phyloP scores from a whole-genome alignment of 495 filamentous ascomycete genomes.

The Pyronema omphalodes region DNA sequence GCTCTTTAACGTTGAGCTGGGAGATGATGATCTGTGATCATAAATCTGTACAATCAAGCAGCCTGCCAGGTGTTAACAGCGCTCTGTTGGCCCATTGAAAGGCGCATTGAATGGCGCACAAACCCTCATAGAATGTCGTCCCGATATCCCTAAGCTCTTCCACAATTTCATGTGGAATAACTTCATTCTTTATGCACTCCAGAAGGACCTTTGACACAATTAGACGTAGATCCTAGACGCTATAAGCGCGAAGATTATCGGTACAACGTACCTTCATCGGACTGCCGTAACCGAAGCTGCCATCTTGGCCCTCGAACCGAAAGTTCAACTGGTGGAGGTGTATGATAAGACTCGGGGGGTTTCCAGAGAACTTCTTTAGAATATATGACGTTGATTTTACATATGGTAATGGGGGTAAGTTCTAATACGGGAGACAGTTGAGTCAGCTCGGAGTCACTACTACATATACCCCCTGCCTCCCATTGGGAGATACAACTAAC shows the following conservation, averaged over 20 bases:
- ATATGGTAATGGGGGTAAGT: conserved; percentile 15
- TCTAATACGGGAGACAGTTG: conserved; percentile 3
- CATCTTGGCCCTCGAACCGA: conserved; percentile 86
- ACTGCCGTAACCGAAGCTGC: conserved; percentile 74
- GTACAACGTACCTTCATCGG: conserved; percentile 50
- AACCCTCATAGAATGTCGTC: conserved; percentile 83
- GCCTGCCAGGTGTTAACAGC: conserved; percentile 27
- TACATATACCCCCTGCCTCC: background rate
- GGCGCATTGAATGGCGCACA: background rate
- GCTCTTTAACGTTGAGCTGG: conserved; percentile 34
- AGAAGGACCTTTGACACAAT: conserved; percentile 33
- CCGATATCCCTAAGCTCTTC: conserved; percentile 45
- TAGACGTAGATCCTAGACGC: conserved; percentile 22
- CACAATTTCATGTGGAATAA: conserved; percentile 56
- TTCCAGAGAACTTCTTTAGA: conserved; percentile 59
- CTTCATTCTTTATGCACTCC: conserved; percentile 39
- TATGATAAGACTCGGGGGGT: conserved; percentile 61
- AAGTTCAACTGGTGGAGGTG: conserved; percentile 75
- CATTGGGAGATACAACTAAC: background rate
- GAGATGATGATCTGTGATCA: conserved; percentile 54
- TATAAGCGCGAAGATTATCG: conserved; percentile 10
- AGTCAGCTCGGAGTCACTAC: background rate
- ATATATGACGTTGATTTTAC: conserved; percentile 55
- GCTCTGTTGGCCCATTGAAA: background rate
- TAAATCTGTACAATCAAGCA: conserved; percentile 86